Base-by-base conservation (phyloP, 2,329 filamentous ascomycete species). In the Colletotrichum sp. region DNA sequence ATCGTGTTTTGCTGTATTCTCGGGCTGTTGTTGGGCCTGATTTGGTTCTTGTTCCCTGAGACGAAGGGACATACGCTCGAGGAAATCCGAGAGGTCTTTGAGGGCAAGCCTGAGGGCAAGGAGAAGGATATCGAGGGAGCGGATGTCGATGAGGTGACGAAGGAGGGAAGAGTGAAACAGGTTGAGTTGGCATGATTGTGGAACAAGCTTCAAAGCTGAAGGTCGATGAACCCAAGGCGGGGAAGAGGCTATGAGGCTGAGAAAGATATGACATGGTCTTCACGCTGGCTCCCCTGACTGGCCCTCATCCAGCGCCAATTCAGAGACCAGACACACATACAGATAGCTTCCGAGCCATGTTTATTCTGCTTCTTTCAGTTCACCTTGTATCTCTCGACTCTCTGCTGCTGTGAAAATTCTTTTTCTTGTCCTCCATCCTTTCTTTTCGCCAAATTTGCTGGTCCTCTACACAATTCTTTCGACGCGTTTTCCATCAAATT, bases 11-110 rank as follows among this genome's bases (percentile, higher is more conserved):
- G 79, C 65, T 79, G 65, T 26, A 52, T 78, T 28, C 26, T 78
- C 4, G 64, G 32, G 3, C 76, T n/a, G 39, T 79, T 69, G 60
- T 77, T 66, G 66, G 76, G 13, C n/a, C 36, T 80, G 2, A 76
- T 80, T 32, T 82, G 79, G 67, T 78, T 81, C 32, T 75, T 79
- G n/a, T 78, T 82, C 60, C 78, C 80, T 0, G 82, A 83, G 71
- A 83, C 81, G 6, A 83, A 82, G 78, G 78, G 75, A 2, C 62
- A 71, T 21, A 79, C 78, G 5, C 68, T 80, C 6, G 79, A 80
- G 36, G 79, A 79, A 52, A 71, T 79, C 21, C 21, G 75, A 39
- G 72, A 71, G 34, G 32, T 79, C 2, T 78, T 79, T 13, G 62
- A 78, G 28, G 72, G 70, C 30, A 69, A 76, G 62, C 18, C 67